phyloP scores from a whole-genome alignment of 768 basidiomycete species.

The Exsudoporus frostii region DNA sequence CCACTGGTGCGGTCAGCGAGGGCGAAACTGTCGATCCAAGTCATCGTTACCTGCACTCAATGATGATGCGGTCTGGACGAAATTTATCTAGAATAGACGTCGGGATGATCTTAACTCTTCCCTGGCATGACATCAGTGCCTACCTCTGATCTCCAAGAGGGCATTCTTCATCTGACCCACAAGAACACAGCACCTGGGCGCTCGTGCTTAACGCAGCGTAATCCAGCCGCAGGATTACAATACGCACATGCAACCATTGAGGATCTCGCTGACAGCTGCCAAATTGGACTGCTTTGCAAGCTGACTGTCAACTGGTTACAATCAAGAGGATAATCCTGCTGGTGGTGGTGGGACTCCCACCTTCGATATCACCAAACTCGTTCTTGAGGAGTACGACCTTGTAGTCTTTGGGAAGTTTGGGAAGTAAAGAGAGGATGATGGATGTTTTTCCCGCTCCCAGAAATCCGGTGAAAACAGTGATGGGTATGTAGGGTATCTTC shows the following conservation, averaged over 20 bases:
- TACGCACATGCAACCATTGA: constrained; percentile 90
- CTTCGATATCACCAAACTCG: constrained; percentile 94
- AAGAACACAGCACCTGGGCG: constrained; percentile 80
- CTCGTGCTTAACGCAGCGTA: background rate
- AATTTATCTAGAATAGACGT: constrained; percentile 61
- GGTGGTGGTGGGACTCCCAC: constrained; percentile 33
- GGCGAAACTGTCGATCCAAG: background rate
- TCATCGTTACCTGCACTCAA: constrained; percentile 81
- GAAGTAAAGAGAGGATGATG: constrained; percentile 78
- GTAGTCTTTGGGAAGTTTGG: constrained; percentile 80
- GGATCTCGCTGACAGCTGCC: constrained; percentile 86
- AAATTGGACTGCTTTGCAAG: constrained; percentile 82
- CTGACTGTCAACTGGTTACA: constrained; percentile 77
- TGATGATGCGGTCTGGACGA: constrained; percentile 86
- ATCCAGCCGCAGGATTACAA: background rate
- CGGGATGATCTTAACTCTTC: background rate
- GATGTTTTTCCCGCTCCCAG: constrained; percentile 81
- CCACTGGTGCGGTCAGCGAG: constrained; percentile 48
- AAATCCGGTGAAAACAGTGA: constrained; percentile 96
- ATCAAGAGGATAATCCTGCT: background rate
- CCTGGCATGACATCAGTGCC: constrained; percentile 6
- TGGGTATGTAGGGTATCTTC: constrained; percentile 52
- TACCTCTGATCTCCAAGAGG: constrained; percentile 81
- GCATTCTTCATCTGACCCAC: constrained; percentile 95
- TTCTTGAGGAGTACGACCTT: constrained; percentile 91